phyloP scores from a whole-genome alignment of 768 basidiomycete species.

The Zangia roseola region DNA sequence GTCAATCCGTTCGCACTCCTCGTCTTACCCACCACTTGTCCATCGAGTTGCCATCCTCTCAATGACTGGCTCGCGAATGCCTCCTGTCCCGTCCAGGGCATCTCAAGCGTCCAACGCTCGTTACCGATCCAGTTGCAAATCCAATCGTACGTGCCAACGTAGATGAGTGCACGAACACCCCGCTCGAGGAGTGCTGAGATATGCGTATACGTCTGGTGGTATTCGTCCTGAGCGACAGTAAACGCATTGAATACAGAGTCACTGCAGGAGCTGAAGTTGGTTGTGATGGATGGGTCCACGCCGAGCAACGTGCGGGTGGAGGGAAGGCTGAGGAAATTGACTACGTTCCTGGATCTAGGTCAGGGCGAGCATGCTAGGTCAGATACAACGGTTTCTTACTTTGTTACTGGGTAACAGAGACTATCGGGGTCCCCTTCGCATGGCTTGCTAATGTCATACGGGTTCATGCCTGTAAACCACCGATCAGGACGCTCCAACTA shows the following conservation, averaged over 20 bases:
- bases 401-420: constrained; percentile 60
- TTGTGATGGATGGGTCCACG: constrained; percentile 48
- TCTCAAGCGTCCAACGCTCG: constrained; percentile 67
- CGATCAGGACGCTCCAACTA: neutral
- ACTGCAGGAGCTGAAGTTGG: constrained; percentile 43
- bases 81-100: constrained; percentile 68
- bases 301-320: constrained; percentile 57
- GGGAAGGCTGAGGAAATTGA: constrained; percentile 59
- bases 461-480: constrained; percentile 42
- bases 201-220: constrained; percentile 33
- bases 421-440: constrained; percentile 52
- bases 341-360: constrained; percentile 45
- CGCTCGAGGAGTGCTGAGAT: constrained; percentile 62
- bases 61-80: constrained; percentile 48
- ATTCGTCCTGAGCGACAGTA: constrained; percentile 38
- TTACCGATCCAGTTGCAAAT: constrained; percentile 81
- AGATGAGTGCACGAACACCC: constrained; percentile 71
- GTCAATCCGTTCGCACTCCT: constrained; percentile 61
- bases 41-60: constrained; percentile 58
- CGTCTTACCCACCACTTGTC: constrained; percentile 49
- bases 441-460: constrained; percentile 66
- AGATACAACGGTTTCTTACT: constrained; percentile 23
- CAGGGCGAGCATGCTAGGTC: neutral
- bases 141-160: constrained; percentile 77
- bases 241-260: constrained; percentile 51